Percentiles rank a stretch among this genome's conserved stretches.
phyloP scores from a whole-genome alignment of 2,329 filamentous ascomycete species.

The Nigrospora osmanthi region DNA sequence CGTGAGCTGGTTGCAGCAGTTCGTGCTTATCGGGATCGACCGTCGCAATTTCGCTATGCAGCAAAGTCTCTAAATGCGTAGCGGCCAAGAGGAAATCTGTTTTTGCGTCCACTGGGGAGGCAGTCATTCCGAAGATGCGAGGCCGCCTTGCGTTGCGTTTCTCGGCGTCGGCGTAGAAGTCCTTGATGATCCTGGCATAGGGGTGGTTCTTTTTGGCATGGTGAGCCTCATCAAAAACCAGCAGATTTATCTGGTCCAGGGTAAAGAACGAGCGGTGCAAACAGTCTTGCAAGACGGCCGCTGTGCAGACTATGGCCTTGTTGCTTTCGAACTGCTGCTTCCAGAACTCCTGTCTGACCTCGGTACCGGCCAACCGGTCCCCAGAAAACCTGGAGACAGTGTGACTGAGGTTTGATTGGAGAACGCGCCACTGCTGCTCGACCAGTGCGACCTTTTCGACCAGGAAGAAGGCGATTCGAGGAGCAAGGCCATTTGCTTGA shows the following conservation, averaged over 20 bases:
- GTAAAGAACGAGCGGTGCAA: conserved; percentile 71
- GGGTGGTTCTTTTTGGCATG: conserved; percentile 91
- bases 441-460: conserved; percentile 87
- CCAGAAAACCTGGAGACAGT: conserved; percentile 70
- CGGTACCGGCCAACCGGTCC: conserved; percentile 33
- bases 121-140: conserved; percentile 91
- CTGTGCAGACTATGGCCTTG: conserved; percentile 88
- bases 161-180: conserved; percentile 59
- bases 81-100: conserved; percentile 65
- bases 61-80: conserved; percentile 62
- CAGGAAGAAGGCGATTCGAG: conserved; percentile 75
- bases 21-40: conserved; percentile 48
- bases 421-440: conserved; percentile 78
- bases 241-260: conserved; percentile 77
- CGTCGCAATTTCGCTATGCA: conserved; percentile 81
- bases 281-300: conserved; percentile 74
- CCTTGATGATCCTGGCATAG: conserved; percentile 83
- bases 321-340: conserved; percentile 48
- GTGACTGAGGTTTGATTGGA: conserved; percentile 74
- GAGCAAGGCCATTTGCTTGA: conserved; percentile 49
- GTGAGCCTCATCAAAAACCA: conserved; percentile 95
- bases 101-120: conserved; percentile 84
- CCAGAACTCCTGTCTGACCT: conserved; percentile 39
- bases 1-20: conserved; percentile 45
- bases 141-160: conserved; percentile 44